Base-by-base conservation (phyloP, 2,329 filamentous ascomycete genomes). In the Xylariaceae sp. region DNA sequence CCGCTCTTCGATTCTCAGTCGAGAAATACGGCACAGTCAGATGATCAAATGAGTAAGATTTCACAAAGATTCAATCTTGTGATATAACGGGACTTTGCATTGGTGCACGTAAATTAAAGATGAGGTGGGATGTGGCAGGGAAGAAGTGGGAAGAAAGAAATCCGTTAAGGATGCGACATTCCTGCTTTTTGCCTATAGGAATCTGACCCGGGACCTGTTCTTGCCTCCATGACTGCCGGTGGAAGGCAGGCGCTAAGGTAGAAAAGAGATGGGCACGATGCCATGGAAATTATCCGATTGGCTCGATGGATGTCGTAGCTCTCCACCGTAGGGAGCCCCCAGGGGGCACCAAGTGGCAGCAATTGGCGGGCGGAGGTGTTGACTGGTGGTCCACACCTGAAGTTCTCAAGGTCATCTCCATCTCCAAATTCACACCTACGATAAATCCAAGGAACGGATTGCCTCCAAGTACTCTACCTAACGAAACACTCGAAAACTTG, bases 1-100 rank as follows among this genome's bases (percentile, higher is more conserved):
- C 34, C 49, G n/a, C 15, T 56, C 42, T 30, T 42, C 39, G 9
- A 11, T 37, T 13, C 34, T 4, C 13, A 65, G 60, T 57, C 56
- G 35, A 48, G 56, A 60, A 45, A 39, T 37, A 59, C 59, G 47
- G 55, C 55, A 53, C 60, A 50, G 56, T 52, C 51, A 63, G 50
- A 49, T 48, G 58, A 13, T 53, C 47, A 15, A 59, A 49, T 42
- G 52, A 51, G 56, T 54, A 37, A 35, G n/a, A 48, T 57, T 15
- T 23, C 13, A 35, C 18, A 17, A 56, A 9, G 15, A 7, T 37
- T 13, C 5, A 48, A 42, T 15, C 15, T 30, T 50, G 42, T 10
- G 15, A 13, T 49, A 48, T 52, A 58, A 18, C 47, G n/a, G 15
- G 13, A 51, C 17, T 39, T n/a, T 15, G 45, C 51, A 54, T 51